Evolutionary conservation across 768 basidiomycete genomes (phyloP), one percentile per base, ranked within the genome.

Genomic region (Tulasnella calospora): DNA sequence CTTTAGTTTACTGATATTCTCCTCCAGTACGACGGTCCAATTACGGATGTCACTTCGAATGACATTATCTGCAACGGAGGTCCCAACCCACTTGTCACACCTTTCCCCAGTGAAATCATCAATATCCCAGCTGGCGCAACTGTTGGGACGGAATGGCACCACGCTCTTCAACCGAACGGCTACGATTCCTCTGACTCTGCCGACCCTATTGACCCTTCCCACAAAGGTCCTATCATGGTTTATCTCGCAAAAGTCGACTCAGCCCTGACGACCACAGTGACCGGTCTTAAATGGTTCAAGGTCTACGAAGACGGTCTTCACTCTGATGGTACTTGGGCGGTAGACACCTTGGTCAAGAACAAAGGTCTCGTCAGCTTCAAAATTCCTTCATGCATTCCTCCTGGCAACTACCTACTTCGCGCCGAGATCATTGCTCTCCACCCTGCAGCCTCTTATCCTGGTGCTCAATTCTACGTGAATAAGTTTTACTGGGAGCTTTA

Each of bases 21-120:
- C 41, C 21, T 67, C 21, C 36, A 76, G 75, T 83, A 84, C 36
- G 85, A 86, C 80, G 82, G 82, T 46, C 89, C 89, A 17, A 89
- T 91, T 79, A 88, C 82, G 27, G 87, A 90, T 81, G 88, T 90
- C 21, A 88, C 86, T 10, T 88, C 88, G 0, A 88, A 88, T 82
- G 87, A 87, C 46, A 40, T 88, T 73, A 90, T 89, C 79, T 90
- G 89, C 85, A 90, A 90, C 74, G 88, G 89, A 27, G 89, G 88
- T 17, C 88, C 88, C 81, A 89, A 89, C 82, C 88, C 88, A 1
- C 89, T 82, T 13, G 77, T 73, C 33, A 81, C 80, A 1, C 82
- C 82, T 27, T 70, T 88, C 82, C 79, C 81, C 19, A 51, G 38
- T 27, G 71, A 83, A 1, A 82, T 88, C 47, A 88, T 90, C 80